Evolutionary conservation across 179 eudicot genomes (phyloP), one percentile per base, ranked within the genome.

Genomic region (Beta corolliflora): DNA sequence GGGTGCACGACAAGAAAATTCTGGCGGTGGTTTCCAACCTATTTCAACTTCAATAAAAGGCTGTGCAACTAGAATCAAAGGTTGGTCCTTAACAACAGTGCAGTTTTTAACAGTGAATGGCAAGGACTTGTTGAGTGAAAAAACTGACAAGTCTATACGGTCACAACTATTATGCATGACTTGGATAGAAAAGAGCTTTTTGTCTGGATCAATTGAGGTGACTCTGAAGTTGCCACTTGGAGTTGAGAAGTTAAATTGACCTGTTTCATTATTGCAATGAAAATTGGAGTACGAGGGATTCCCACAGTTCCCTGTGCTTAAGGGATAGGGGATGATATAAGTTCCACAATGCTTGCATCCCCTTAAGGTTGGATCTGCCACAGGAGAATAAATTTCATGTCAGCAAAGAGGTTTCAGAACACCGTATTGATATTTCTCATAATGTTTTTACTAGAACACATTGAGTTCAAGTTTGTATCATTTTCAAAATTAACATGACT

Each of bases 261-360:
- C 85, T 4, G 88, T 82, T 36, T 50, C 15, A 0, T 29, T 2
- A 44, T 76, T 79, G 80, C 88, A 85, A 44, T 74, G 72, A 78
- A 85, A 85, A 67, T 77, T 15, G 55, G 6, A 55, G 79, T 85
- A 85, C 2, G 69, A 75, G n/a, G 81, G 41, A 80, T 85, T 85
- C 56, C 83, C 88, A 80, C 88, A 85, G 52, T 67, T 76, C 55
- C 54, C 59, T 19, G 79, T 83, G 80, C 88, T 86, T 5, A 86
- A 48, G 16, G 88, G 88, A 61, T 86, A 86, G 14, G 88, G 88
- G 16, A 83, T 78, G 14, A 76, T 77, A 14, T 73, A 72, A 25
- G 81, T 36, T 61, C 88, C 86, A 46, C 88, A 86, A 77, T 82
- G 69, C 1, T 36, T 73, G 72, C 88, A 86, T 23, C n/a, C 73